A percentile compares a stretch with the other conserved stretches of the same genome.
Conservation (phyloP, 2,329 filamentous ascomycete species). For the Epichloe glyceriae region DNA sequence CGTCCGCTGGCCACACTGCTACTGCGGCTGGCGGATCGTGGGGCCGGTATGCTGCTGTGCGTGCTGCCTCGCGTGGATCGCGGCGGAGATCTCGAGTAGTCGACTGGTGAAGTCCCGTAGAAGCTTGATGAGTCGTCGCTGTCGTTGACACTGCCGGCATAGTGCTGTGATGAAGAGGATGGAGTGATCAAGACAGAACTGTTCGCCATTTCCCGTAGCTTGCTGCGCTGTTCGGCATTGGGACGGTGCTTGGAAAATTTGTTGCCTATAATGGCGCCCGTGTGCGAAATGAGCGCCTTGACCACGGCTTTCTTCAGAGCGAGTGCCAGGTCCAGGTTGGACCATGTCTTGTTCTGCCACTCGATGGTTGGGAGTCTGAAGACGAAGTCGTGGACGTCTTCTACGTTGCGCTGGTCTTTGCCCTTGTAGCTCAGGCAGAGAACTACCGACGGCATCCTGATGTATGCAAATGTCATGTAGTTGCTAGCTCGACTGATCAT, state of each 20-base stretch:
- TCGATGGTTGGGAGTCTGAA: conserved; percentile 91
- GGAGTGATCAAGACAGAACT: conserved; percentile 51
- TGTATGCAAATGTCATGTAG: conserved; percentile 94
- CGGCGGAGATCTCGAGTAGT: conserved; percentile 47
- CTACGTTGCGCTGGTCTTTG: conserved; percentile 85
- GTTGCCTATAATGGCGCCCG: conserved; percentile 92
- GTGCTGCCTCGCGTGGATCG: conserved; percentile 36
- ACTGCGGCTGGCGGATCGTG: conserved; percentile 35
- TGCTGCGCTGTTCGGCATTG: conserved; percentile 62
- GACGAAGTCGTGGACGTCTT: conserved; percentile 95
- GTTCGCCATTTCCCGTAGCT: conserved; percentile 72
- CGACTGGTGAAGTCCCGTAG: conserved; percentile 39
- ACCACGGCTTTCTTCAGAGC: conserved; percentile 91
- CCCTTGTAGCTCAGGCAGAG: conserved; percentile 95
- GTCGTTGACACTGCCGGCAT: conserved; percentile 32
- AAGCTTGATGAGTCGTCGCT: conserved; percentile 45
- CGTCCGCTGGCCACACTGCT: conserved; percentile 37
- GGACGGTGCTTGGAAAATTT: conserved; percentile 87
- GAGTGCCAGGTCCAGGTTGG: conserved; percentile 84
- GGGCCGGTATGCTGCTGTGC: conserved; percentile 32
- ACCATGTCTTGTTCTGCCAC: conserved; percentile 98
- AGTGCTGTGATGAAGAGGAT: conserved; percentile 21
- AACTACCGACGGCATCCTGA: conserved; percentile 89
- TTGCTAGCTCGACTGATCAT: conserved; percentile 94
- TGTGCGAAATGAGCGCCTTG: conserved; percentile 85